These are phyloP conservation scores for Prunus fruticosa DNA, from an alignment of 306 rosid genomes.

Conservation along the genomic window DNA sequence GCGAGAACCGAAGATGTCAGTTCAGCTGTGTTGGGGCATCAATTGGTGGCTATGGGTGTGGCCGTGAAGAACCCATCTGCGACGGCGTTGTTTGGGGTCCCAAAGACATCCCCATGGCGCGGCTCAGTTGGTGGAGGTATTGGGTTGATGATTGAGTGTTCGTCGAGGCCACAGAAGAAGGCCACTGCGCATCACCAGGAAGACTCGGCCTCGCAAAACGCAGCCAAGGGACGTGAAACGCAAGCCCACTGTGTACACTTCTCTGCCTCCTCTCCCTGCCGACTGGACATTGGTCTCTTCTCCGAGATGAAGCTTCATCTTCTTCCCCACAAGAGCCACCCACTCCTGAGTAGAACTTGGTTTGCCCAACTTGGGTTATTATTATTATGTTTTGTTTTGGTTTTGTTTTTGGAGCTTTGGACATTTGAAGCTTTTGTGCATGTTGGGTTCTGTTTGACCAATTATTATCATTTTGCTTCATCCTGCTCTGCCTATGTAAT, in stretches of 20 bases:
- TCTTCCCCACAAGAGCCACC: conserved; percentile 1
- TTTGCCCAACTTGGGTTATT: not conserved
- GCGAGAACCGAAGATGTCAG: conserved; percentile 3
- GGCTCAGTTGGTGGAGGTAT: conserved; percentile 5
- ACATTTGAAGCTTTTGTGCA: not conserved
- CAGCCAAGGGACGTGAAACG: conserved; percentile 68
- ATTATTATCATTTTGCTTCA: not conserved
- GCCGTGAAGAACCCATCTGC: conserved; percentile 7
- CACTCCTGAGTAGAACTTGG: not conserved
- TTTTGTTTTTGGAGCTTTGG: not conserved
- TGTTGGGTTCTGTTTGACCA: not conserved
- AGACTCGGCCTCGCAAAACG: conserved; percentile 78
- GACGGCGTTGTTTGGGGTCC: not conserved
- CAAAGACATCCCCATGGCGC: conserved; percentile 10
- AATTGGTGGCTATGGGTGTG: not conserved
- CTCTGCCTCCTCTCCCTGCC: conserved; percentile 72
- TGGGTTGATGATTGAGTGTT: conserved; percentile 62
- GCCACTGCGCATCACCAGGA: conserved; percentile 81
- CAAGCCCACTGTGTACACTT: conserved; percentile 65
- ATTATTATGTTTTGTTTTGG: not conserved
- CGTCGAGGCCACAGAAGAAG: conserved; percentile 88
- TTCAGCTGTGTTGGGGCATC: conserved; percentile 22
- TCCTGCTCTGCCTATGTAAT: not conserved
- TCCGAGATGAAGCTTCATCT: conserved; percentile 1
- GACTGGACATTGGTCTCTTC: conserved; percentile 50